Evolutionary conservation across 2,329 filamentous ascomycete species (phyloP), one percentile per base, ranked within the genome.

Genomic region (Curvularia eragrostidis): DNA sequence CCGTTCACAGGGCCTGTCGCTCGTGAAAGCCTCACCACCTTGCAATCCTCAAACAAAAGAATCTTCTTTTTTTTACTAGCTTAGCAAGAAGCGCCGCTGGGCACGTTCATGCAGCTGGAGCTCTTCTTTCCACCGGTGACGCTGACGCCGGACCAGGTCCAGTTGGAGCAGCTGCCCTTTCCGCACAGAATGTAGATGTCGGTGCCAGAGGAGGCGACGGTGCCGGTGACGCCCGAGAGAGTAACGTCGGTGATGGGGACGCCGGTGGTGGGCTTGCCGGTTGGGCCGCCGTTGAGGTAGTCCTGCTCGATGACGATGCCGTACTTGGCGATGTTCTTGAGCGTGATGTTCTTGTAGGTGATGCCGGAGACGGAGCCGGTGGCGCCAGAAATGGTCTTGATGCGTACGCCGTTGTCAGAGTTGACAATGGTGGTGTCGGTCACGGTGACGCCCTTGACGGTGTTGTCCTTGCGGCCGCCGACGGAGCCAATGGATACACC

Each of bases 401-500:
- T 82, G 57, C 85, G 84, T 48, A 86, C 78, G 53, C 84, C 85
- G 70, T 86, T 85, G 49, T 80, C 72, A 0, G 83, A 86, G 70
- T 86, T 76, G 57, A 65, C 71, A 59, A 87, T 79, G 19, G 73
- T 79, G 9, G 78, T 81, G 58, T 79, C 76, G 32, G 78, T 69
- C 63, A 88, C 83, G 23, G 75, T 77, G n/a, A 88, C 79, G 50
- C 78, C 81, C 24, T 79, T 70, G 51, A 88, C 85, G 7, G 65
- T 73, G 76, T 88, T 87, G 75, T 86, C 75, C 50, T 65, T 69
- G 48, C 84, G 83, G 13, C 83, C 83, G 41, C 85, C 84, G n/a
- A 87, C 82, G 5, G 82, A 85, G 48, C 85, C 84, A 64, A 88
- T 85, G 54, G 82, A 84, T 18, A 88, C 75, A 50, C 85, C 85